Percentiles rank a stretch among this genome's conserved stretches.
phyloP scores from a whole-genome alignment of 306 rosid genomes.

The Prunus mume region DNA sequence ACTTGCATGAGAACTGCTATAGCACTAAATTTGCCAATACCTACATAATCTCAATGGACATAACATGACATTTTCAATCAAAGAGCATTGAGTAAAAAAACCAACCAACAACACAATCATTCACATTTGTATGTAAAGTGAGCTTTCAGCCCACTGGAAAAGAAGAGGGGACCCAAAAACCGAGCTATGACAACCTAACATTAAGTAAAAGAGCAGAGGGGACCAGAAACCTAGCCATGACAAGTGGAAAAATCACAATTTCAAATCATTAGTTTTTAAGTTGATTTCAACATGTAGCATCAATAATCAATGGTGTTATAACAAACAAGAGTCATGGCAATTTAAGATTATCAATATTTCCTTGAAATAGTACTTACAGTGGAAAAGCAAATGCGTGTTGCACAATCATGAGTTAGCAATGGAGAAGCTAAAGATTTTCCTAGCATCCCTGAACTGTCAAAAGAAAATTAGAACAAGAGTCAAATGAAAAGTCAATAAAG shows the following conservation, averaged over 20 bases:
- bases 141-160: background rate
- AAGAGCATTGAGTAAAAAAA: background rate
- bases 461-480: background rate
- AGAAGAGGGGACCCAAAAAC: background rate
- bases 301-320: background rate
- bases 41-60: background rate
- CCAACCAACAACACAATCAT: background rate
- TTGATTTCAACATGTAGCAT: background rate
- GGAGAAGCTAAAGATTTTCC: slow-evolving; percentile 58
- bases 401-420: slow-evolving; percentile 41
- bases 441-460: slow-evolving; percentile 55
- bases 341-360: background rate
- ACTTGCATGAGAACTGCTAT: background rate
- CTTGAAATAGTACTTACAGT: slow-evolving; percentile 35
- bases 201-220: background rate
- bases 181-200: background rate
- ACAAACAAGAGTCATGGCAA: background rate
- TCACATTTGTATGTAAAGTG: background rate
- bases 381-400: slow-evolving; percentile 35
- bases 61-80: background rate
- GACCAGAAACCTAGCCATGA: background rate
- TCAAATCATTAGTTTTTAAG: background rate
- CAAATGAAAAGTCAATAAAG: slow-evolving; percentile 1
- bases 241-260: background rate
- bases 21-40: background rate